Evolutionary conservation across 1,284 basidiomycete species (phyloP), one percentile per base, ranked within the genome.

Genomic region (Leccinum laetum): DNA sequence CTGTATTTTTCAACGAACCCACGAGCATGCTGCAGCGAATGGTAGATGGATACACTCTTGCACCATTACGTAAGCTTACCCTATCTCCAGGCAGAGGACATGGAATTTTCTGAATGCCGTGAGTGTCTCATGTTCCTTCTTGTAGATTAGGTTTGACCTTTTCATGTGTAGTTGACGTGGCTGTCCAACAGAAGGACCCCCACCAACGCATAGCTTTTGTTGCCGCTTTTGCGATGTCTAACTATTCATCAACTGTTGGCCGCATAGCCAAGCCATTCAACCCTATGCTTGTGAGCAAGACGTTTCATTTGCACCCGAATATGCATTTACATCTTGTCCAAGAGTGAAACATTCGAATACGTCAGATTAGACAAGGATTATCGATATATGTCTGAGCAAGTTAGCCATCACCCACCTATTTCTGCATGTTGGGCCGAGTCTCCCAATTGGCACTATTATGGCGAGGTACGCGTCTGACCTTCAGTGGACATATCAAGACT

Each of bases 221-320:
- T 4, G 95, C 93, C 11, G 97, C 95, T 0, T 99, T 99, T 78
- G 97, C 96, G 2, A 98, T 98, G 94, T 95, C 93, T 52, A 99
- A 99, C 80, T 99, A 99, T 80, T 95, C 94, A 11, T 96, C 94
- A 32, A 99, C 97, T 1, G 95, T 98, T 69, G 94, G 94, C 4
- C 86, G 95, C 46, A 96, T 98, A 66, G 95, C 95, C n/a, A 96
- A 97, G 78, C 95, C 95, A 1, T 96, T 96, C 80, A 96, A 97
- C 75, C 93, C 93, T 4, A 94, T 95, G 91, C 86, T 95, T 63
- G 91, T 92, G 67, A 64, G 76, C 35, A 26, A 56, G 56, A n/a
- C 13, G 3, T 46, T 58, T 46, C 1, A 16, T 24, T 26, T 26
- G n/a, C 5, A 4, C 24, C n/a, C 29, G 49, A 61, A 24, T n/a